A percentile compares a stretch with the other conserved stretches of the same genome.
Evolutionary conservation across 768 basidiomycete species (phyloP).

Genomic region (Russula earlei): DNA sequence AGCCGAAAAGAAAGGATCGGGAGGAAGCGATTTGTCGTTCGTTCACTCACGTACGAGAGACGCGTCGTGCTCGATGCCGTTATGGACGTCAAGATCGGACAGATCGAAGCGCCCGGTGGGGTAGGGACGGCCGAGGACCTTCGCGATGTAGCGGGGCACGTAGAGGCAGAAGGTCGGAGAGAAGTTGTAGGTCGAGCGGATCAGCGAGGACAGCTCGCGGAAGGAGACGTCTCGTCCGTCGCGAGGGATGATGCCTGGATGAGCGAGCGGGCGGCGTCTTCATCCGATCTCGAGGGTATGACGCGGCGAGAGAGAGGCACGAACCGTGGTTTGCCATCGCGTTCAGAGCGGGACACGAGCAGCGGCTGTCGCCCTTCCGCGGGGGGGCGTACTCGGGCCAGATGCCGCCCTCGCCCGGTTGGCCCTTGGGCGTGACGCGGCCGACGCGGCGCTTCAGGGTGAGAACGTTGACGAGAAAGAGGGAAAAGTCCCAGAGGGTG

Average conservation of each 20-base stretch:
- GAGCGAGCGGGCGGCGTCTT: not conserved
- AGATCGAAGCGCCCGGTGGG: conserved; percentile 51
- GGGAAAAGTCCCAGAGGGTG: conserved; percentile 42
- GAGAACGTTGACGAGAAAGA: conserved; percentile 44
- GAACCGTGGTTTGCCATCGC: conserved; percentile 78
- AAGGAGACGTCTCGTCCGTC: conserved; percentile 69
- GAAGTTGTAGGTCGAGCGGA: conserved; percentile 61
- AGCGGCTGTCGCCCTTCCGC: conserved; percentile 54
- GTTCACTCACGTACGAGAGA: conserved; percentile 47
- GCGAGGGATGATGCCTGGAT: conserved; percentile 38
- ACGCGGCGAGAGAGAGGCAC: not conserved
- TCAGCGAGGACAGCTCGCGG: conserved; percentile 30
- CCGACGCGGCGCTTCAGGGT: conserved; percentile 42
- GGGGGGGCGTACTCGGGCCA: conserved; percentile 64
- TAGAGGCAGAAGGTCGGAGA: conserved; percentile 56
- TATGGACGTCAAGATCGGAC: conserved; percentile 59
- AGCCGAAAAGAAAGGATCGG: too few relatives aligned
- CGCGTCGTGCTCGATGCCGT: conserved; percentile 66
- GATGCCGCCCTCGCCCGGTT: conserved; percentile 46
- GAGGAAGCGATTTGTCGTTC: not conserved
- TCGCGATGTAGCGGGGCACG: conserved; percentile 52
- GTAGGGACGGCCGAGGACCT: conserved; percentile 48
- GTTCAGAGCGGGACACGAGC: conserved; percentile 68
- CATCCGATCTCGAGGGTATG: not conserved
- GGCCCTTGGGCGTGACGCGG: conserved; percentile 44